Evolutionary conservation across 2,329 filamentous ascomycete genomes (phyloP).

Genomic region (Arthrocladium fulminans): DNA sequence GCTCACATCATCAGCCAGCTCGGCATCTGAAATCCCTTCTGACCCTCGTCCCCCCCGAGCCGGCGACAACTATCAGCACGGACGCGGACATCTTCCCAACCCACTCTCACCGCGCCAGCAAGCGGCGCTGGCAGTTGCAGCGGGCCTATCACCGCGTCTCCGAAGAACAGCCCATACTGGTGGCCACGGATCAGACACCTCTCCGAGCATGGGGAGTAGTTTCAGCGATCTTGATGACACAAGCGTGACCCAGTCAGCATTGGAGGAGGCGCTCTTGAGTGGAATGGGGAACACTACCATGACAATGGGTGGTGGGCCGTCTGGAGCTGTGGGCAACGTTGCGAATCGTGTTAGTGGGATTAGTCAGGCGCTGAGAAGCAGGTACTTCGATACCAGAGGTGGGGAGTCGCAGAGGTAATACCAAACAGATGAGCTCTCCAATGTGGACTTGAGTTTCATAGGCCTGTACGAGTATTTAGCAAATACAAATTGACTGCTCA

Average conservation of each 20-base stretch:
- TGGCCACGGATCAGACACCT: constrained; percentile 44
- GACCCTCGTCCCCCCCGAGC: not conserved
- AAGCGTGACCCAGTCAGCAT: constrained; percentile 55
- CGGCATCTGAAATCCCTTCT: constrained; percentile 3
- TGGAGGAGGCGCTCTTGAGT: constrained; percentile 55
- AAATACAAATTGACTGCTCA: too few relatives aligned
- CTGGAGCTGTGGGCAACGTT: constrained; percentile 29
- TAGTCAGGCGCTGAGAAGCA: constrained; percentile 47
- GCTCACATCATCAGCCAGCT: constrained; percentile 17
- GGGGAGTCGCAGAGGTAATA: constrained; percentile 18
- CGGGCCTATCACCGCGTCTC: constrained; percentile 18
- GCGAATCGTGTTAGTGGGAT: constrained; percentile 43
- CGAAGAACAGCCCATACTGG: constrained; percentile 29
- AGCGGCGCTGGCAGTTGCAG: constrained; percentile 36
- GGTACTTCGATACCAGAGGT: constrained; percentile 33
- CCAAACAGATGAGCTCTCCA: too few relatives aligned
- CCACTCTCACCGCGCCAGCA: constrained; percentile 38
- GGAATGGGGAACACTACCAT: constrained; percentile 47
- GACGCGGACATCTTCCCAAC: constrained; percentile 12
- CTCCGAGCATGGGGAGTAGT: constrained; percentile 55
- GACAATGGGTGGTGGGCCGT: constrained; percentile 14
- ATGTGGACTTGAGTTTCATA: too few relatives aligned
- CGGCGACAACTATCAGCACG: not conserved
- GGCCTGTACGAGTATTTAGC: too few relatives aligned
- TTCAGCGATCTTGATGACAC: constrained; percentile 59